Percentiles rank a stretch among this genome's conserved stretches.
These are phyloP conservation scores for Nigrospora osmanthi DNA, from an alignment of 2,329 filamentous ascomycete species.

Conservation along the genomic window DNA sequence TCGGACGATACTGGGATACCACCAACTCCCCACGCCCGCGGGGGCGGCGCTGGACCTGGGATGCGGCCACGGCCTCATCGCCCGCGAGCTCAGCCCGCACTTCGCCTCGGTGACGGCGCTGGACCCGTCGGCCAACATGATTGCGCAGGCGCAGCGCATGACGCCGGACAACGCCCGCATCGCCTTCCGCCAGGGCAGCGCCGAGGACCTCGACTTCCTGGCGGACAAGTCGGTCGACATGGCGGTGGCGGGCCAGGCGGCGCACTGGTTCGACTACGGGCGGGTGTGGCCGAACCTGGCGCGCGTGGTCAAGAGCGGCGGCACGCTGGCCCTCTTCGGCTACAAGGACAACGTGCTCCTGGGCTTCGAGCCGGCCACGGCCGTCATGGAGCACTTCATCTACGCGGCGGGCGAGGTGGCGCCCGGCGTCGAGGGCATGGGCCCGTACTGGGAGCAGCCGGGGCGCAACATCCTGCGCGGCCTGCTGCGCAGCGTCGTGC, in stretches of 20 bases:
- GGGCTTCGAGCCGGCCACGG: conserved; percentile 41
- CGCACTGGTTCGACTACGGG: conserved; percentile 59
- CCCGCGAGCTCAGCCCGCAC: conserved; percentile 42
- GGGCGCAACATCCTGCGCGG: conserved; percentile 47
- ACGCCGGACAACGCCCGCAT: conserved; percentile 33
- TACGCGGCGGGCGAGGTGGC: conserved; percentile 40
- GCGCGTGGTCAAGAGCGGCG: conserved; percentile 44
- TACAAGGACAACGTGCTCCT: conserved; percentile 58
- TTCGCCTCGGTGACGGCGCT: conserved; percentile 45
- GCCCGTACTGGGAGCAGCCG: conserved; percentile 53
- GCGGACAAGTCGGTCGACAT: conserved; percentile 41
- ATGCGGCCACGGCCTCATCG: conserved; percentile 52
- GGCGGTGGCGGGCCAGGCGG: conserved; percentile 44
- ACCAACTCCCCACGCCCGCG: conserved; percentile 26
- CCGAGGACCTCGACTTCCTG: conserved; percentile 47
- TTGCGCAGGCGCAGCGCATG: conserved; percentile 36
- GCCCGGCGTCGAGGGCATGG: conserved; percentile 40
- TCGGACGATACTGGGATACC: conserved; percentile 44
- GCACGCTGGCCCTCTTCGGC: conserved; percentile 57
- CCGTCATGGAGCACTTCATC: conserved; percentile 45
- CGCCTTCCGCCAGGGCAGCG: conserved; percentile 37
- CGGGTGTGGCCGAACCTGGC: conserved; percentile 47
- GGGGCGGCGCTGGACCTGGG: conserved; percentile 49
- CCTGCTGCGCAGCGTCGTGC: conserved; percentile 41
- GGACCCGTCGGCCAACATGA: conserved; percentile 52